Evolutionary conservation across 805 yeast genomes (phyloP).

Genomic region (Teunomyces cretensis): DNA sequence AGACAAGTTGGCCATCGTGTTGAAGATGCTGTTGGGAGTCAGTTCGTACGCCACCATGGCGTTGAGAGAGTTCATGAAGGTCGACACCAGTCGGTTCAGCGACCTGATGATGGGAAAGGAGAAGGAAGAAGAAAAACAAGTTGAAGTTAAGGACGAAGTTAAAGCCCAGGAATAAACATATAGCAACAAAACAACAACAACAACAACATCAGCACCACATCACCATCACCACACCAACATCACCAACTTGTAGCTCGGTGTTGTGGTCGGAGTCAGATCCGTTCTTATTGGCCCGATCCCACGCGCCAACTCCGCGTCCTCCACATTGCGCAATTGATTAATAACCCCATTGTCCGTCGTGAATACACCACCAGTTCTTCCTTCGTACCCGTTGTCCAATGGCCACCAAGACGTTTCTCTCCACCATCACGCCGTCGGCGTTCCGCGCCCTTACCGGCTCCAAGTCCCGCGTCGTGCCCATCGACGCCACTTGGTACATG

Average conservation of each 20-base stretch:
- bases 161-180: too few species aligned
- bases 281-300: too few species aligned
- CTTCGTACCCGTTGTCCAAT: too few species aligned
- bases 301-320: too few species aligned
- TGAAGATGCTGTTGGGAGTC: constrained; percentile 75
- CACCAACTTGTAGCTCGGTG: too few species aligned
- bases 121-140: not conserved
- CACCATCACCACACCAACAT: too few species aligned
- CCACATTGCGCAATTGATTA: too few species aligned
- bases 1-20: constrained; percentile 61
- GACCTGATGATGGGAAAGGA: constrained; percentile 10
- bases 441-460: constrained; percentile 9
- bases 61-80: constrained; percentile 81
- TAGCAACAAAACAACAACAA: not conserved
- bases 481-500: constrained; percentile 93
- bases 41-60: constrained; percentile 99
- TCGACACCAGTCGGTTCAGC: constrained; percentile 55
- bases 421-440: constrained; percentile 13
- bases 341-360: too few species aligned
- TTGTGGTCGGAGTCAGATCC: too few species aligned
- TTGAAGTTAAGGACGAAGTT: too few species aligned
- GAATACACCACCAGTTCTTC: too few species aligned
- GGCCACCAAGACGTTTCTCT: constrained; percentile 8
- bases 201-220: not conserved
- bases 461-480: constrained; percentile 43